These are phyloP conservation scores for Mycosphaerelloides madeirae DNA, from an alignment of 2,329 filamentous ascomycete species.

Conservation along the genomic window DNA sequence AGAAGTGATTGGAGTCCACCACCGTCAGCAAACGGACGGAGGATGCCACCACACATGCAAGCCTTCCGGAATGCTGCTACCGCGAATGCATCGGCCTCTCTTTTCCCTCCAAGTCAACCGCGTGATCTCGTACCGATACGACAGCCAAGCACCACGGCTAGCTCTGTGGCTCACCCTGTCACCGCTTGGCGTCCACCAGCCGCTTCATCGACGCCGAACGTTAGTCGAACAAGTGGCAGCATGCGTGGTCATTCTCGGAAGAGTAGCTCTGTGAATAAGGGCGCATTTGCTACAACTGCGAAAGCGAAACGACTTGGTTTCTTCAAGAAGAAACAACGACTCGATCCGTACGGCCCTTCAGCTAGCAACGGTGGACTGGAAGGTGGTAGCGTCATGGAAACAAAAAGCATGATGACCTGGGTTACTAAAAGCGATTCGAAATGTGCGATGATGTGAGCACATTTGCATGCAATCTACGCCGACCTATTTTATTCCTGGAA, in stretches of 20 bases:
- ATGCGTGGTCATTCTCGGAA: conserved; percentile 6
- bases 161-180: conserved; percentile 29
- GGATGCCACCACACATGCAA: conserved; percentile 30
- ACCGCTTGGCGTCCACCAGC: conserved; percentile 34
- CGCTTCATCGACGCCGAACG: conserved; percentile 16
- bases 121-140: conserved; percentile 27
- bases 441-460: conserved; percentile 24
- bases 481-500: background rate
- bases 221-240: conserved; percentile 10
- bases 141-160: conserved; percentile 16
- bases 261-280: conserved; percentile 13
- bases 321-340: conserved; percentile 19
- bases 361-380: conserved; percentile 2
- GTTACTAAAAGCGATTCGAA: conserved; percentile 17
- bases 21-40: conserved; percentile 6
- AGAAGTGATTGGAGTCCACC: conserved; percentile 1
- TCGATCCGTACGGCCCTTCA: conserved; percentile 9
- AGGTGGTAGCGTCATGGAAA: conserved; percentile 19
- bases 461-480: background rate
- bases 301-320: conserved; percentile 28
- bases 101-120: conserved; percentile 26
- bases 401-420: conserved; percentile 24
- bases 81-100: conserved; percentile 20
- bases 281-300: conserved; percentile 14
- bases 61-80: conserved; percentile 28